Evolutionary conservation across 805 yeast genomes (phyloP).

Genomic region (Kazachstania africana): DNA sequence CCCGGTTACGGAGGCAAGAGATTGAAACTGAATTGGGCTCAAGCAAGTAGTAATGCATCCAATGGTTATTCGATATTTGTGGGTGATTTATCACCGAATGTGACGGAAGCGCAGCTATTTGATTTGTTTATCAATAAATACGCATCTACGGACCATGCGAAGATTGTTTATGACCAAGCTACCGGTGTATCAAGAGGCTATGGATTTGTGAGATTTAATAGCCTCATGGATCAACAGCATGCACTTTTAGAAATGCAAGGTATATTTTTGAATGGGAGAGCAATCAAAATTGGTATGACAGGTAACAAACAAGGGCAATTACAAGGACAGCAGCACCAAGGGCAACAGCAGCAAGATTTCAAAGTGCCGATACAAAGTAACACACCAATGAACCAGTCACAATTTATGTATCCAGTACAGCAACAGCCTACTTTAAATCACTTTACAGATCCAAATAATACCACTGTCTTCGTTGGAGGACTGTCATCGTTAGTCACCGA

Average conservation of each 20-base stretch:
- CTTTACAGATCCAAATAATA: slow-evolving; percentile 70
- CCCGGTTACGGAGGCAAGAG: slow-evolving; percentile 44
- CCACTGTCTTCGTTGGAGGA: slow-evolving; percentile 64
- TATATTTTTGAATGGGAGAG: slow-evolving; percentile 52
- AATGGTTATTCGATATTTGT: slow-evolving; percentile 62
- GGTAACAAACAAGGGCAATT: slow-evolving; percentile 2
- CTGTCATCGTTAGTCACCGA: slow-evolving; percentile 46
- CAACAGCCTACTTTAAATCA: slow-evolving; percentile 46
- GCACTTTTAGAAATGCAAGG: slow-evolving; percentile 81
- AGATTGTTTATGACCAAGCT: slow-evolving; percentile 61
- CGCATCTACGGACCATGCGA: slow-evolving; percentile 65
- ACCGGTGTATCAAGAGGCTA: slow-evolving; percentile 72
- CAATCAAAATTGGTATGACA: slow-evolving; percentile 68
- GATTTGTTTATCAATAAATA: slow-evolving; percentile 58
- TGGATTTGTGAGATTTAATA: slow-evolving; percentile 75
- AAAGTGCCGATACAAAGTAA: too few relatives aligned
- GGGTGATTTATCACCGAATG: slow-evolving; percentile 70
- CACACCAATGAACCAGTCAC: slow-evolving; percentile 5
- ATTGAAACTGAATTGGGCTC: slow-evolving; percentile 73
- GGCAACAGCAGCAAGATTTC: too few relatives aligned
- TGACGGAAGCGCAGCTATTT: slow-evolving; percentile 52
- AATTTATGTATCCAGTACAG: slow-evolving; percentile 27
- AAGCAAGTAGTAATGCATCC: slow-evolving; percentile 3
- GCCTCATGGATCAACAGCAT: slow-evolving; percentile 54
- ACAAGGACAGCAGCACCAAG: neutral